phyloP scores from a whole-genome alignment of 139 green algal genomes.

The Trebouxia sp. region DNA sequence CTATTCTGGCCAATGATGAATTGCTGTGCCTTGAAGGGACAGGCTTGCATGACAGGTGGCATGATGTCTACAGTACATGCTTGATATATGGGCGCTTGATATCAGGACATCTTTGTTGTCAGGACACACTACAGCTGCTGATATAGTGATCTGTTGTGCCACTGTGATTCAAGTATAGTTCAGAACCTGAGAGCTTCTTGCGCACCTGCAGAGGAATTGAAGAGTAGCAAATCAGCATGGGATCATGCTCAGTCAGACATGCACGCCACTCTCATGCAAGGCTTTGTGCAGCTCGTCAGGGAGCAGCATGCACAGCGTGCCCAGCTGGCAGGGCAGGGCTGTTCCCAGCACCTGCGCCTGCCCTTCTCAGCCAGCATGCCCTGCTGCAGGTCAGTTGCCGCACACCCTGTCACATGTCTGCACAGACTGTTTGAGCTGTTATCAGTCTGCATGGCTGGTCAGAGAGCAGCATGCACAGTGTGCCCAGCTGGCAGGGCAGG shows the following conservation, averaged over 20 bases:
- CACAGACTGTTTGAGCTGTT: no score
- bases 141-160: no score
- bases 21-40: constrained; percentile 47
- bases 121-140: no score
- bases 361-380: constrained; percentile 15
- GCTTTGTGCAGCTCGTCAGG: constrained; percentile 8
- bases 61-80: no score
- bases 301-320: constrained; percentile 17
- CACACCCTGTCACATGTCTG: no score
- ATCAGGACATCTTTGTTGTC: no score
- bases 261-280: constrained; percentile 4
- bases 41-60: no score
- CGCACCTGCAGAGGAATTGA: neutral
- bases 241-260: constrained; percentile 6
- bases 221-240: neutral
- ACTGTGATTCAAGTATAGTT: no score
- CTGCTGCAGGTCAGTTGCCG: neutral
- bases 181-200: no score
- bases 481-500: neutral
- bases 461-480: constrained; percentile 12
- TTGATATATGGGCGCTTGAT: no score
- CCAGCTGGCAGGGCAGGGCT: neutral
- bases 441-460: no score
- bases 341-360: neutral
- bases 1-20: constrained; percentile 54